These are phyloP conservation scores for Wilhelminamyces savonicus DNA, from an alignment of 805 yeast species.

Conservation along the genomic window DNA sequence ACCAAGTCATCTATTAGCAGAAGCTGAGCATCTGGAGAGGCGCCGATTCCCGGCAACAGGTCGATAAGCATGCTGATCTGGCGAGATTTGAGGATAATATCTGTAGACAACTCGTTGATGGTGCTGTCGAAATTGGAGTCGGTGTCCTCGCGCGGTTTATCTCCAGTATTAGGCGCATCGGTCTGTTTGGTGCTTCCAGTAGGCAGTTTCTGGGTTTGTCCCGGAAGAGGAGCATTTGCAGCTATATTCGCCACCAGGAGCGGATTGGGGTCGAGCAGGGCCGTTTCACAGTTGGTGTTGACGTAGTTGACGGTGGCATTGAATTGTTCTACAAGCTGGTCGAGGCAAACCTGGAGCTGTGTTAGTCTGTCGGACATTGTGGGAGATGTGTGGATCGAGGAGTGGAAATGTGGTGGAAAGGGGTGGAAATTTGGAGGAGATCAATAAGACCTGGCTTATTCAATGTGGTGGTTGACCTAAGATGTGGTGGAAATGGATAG, in stretches of 20 bases:
- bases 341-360: constrained; percentile 83
- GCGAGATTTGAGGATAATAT: constrained; percentile 76
- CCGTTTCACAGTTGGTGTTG: constrained; percentile 31
- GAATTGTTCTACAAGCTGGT: constrained; percentile 74
- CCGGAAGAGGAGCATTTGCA: constrained; percentile 48
- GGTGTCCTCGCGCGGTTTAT: constrained; percentile 5
- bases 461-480: no score
- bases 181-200: constrained; percentile 8
- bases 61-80: constrained; percentile 84
- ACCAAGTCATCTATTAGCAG: constrained; percentile 56
- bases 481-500: no score
- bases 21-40: constrained; percentile 69
- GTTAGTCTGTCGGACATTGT: constrained; percentile 83
- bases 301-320: constrained; percentile 74
- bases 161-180: constrained; percentile 4
- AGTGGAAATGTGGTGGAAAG: no score
- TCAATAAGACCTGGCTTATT: no score
- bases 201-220: constrained; percentile 13
- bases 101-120: constrained; percentile 74
- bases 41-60: constrained; percentile 89
- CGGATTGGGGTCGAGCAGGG: constrained; percentile 49
- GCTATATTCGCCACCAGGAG: constrained; percentile 64
- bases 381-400: no score
- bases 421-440: no score
- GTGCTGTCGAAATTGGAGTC: constrained; percentile 34